phyloP scores from a whole-genome alignment of 345 rosid genomes.

The Aegle marmelos region DNA sequence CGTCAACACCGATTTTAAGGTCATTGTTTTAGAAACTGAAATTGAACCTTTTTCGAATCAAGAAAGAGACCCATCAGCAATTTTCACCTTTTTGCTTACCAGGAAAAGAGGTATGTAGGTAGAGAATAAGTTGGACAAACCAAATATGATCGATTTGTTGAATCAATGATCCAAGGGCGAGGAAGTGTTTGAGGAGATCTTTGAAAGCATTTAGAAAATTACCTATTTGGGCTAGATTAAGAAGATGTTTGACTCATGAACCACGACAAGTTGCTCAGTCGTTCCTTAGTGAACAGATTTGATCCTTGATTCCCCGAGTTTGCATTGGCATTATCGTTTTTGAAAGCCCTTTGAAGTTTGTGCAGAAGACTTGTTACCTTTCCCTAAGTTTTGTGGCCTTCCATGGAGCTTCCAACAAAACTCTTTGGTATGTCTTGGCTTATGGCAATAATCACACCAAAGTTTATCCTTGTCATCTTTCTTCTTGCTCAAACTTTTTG shows the following conservation, averaged over 20 bases:
- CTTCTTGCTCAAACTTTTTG: neutral
- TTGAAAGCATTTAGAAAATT: neutral
- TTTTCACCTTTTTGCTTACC: neutral
- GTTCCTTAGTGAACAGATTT: neutral
- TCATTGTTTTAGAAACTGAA: neutral
- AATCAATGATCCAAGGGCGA: too few species aligned
- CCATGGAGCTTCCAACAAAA: neutral
- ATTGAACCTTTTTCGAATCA: neutral
- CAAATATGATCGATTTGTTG: neutral
- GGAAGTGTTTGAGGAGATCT: too few species aligned
- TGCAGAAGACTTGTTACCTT: neutral
- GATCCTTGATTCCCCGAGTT: too few species aligned
- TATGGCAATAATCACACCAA: neutral
- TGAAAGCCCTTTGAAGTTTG: neutral
- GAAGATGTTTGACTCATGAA: neutral
- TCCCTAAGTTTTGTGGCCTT: neutral
- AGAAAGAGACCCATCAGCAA: neutral
- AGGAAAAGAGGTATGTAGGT: neutral
- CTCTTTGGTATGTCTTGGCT: neutral
- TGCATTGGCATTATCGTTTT: too few species aligned
- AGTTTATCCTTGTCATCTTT: neutral
- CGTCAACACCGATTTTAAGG: neutral
- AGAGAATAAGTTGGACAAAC: too few species aligned
- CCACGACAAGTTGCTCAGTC: neutral
- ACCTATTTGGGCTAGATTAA: neutral